Conservation (phyloP, 2,329 filamentous ascomycete species). For the Clonostachys sp. region DNA sequence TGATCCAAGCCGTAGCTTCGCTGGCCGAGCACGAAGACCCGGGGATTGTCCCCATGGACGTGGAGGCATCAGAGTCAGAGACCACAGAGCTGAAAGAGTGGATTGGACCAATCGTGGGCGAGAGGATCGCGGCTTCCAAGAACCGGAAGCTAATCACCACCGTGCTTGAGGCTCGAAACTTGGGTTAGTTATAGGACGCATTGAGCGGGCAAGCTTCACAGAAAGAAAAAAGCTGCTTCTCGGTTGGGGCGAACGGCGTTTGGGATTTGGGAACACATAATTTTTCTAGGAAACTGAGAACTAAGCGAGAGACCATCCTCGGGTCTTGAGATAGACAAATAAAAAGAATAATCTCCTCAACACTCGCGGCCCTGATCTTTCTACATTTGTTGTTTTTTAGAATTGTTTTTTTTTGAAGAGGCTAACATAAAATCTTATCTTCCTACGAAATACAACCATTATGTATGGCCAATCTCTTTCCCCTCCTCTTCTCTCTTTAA, state of each 20-base stretch:
- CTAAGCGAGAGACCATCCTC: neutral
- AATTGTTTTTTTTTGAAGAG: neutral
- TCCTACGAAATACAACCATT: neutral
- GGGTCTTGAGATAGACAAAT: neutral
- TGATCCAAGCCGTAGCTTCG: slow-evolving; percentile 46
- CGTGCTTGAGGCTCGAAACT: slow-evolving; percentile 49
- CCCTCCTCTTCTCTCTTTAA: neutral
- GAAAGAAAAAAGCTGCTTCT: too few relatives aligned
- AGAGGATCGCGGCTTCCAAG: slow-evolving; percentile 36
- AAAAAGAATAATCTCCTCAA: too few relatives aligned
- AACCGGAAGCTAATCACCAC: slow-evolving; percentile 43
- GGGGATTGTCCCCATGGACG: slow-evolving; percentile 33
- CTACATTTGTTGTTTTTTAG: neutral
- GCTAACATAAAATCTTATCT: neutral
- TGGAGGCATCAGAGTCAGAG: slow-evolving; percentile 28
- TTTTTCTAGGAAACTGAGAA: neutral
- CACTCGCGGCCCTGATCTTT: too few relatives aligned
- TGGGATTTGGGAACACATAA: neutral
- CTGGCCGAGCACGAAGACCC: slow-evolving; percentile 27
- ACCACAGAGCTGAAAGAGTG: slow-evolving; percentile 45
- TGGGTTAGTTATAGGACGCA: slow-evolving; percentile 27
- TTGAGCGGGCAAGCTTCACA: too few relatives aligned
- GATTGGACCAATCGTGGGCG: slow-evolving; percentile 49
- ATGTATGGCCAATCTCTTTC: neutral
- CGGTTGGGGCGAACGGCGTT: too few relatives aligned